Evolutionary conservation across 192 early-diverging fungal genomes (phyloP), one percentile per base, ranked within the genome.

Genomic region (Rhizophagus clarus): DNA sequence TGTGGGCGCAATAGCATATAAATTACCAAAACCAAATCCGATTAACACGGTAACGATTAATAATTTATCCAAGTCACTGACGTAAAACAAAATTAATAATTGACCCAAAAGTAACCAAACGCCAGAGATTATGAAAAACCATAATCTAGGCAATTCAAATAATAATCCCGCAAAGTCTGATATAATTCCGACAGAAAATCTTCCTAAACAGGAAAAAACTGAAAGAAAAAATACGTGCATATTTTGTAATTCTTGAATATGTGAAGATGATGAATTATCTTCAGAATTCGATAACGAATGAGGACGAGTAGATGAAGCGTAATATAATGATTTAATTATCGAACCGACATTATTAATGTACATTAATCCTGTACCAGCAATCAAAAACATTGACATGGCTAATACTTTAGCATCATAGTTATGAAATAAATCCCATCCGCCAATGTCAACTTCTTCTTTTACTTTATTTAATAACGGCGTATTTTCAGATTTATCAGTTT

Each of bases 161-260:
- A 80, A 75, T 8, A 68, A 49, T 66, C 83, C 84, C 1, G 82
- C 81, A 10, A 85, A 26, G 75, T 87, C 86, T 4, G 86, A 87
- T 76, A 84, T 61, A 40, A 87, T 2, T 10, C 86, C 86, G 1
- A 80, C 64, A 24, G 81, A 79, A 51, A 87, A 49, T 14, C 86
- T 80, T 32, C 86, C 86, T 45, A 84, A 12, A 70, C 86, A 87
- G 0, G 86, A 87, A 37, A 76, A 82, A 12, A 87, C 40, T 67
- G 84, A 85, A 82, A 87, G 83, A 6, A 83, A 61, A 24, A 83
- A 87, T 17, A 87, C 86, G 24, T 87, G 86, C 17, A 72, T 77
- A 71, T 84, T 85, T 62, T 87, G 86, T 14, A 85, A 61, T 63
- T 80, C 74, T 61, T 82, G 81, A 17, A 87, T 71, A 2, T 76